These are phyloP conservation scores for Nigrospora sphaerica DNA, from an alignment of 2,329 filamentous ascomycete species.

Conservation along the genomic window DNA sequence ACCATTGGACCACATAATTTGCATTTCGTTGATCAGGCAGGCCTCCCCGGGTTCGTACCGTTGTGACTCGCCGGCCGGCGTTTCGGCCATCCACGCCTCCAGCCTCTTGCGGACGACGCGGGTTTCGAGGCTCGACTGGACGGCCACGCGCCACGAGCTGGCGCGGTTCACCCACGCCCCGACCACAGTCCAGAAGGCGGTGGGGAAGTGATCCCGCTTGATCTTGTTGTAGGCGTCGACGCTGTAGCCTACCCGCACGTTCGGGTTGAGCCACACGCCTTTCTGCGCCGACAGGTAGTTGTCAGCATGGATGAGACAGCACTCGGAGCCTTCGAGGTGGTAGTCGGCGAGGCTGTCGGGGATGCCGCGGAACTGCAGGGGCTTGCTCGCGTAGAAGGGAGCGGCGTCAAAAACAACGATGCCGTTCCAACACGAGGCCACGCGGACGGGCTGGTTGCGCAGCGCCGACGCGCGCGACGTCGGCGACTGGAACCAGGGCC, in stretches of 20 bases:
- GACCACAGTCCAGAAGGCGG: constrained; percentile 37
- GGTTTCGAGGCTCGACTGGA: constrained; percentile 29
- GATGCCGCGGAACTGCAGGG: constrained; percentile 55
- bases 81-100: constrained; percentile 29
- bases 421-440: constrained; percentile 64
- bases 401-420: constrained; percentile 39
- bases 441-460: constrained; percentile 43
- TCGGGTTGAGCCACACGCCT: constrained; percentile 49
- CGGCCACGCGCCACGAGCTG: constrained; percentile 16
- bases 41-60: constrained; percentile 35
- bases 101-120: constrained; percentile 32
- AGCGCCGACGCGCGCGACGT: constrained; percentile 37
- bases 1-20: constrained; percentile 49
- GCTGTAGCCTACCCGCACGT: constrained; percentile 46
- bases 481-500: constrained; percentile 51
- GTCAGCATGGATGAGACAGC: constrained; percentile 54
- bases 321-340: constrained; percentile 55
- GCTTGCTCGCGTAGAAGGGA: constrained; percentile 36
- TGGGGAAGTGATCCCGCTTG: constrained; percentile 24
- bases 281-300: constrained; percentile 36
- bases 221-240: constrained; percentile 29
- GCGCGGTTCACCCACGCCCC: constrained; percentile 30
- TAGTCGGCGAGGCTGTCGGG: constrained; percentile 45
- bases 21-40: constrained; percentile 54
- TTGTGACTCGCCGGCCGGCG: constrained; percentile 18